Evolutionary conservation across 2,329 filamentous ascomycete species (phyloP).

Genomic region (Leptographium wingfieldii): DNA sequence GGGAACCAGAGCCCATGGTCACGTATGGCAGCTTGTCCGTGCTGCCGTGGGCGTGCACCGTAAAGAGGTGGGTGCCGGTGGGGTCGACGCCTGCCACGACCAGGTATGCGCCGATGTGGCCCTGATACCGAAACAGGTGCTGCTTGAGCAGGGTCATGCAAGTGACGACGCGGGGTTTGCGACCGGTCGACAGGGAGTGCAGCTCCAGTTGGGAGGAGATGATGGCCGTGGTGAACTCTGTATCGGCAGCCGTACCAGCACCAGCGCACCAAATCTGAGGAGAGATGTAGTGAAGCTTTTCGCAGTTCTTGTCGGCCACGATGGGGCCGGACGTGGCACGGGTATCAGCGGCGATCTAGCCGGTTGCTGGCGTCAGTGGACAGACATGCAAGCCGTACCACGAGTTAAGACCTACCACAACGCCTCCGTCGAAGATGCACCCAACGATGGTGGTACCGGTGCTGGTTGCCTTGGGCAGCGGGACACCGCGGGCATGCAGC

Average conservation of each 20-base stretch:
- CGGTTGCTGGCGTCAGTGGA: neutral
- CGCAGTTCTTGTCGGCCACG: constrained; percentile 99
- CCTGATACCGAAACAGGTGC: constrained; percentile 97
- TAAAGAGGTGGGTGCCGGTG: constrained; percentile 90
- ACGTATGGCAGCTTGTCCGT: constrained; percentile 99
- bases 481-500: constrained; percentile 85
- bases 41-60: constrained; percentile 93
- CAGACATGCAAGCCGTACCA: neutral
- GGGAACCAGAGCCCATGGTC: constrained; percentile 92
- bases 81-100: constrained; percentile 95
- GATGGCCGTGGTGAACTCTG: constrained; percentile 96
- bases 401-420: constrained; percentile 57
- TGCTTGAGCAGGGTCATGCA: constrained; percentile 99
- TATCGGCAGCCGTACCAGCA: constrained; percentile 94
- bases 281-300: constrained; percentile 98
- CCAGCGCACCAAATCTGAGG: constrained; percentile 99
- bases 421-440: constrained; percentile 90
- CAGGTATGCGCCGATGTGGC: constrained; percentile 93
- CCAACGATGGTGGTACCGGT: constrained; percentile 98
- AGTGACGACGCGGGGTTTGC: constrained; percentile 92
- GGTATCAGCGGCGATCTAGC: constrained; percentile 89
- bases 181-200: constrained; percentile 89
- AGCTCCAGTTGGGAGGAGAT: constrained; percentile 98
- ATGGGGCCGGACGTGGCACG: constrained; percentile 94
- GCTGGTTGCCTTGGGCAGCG: constrained; percentile 92